Evolutionary conservation across 257 asterid species (phyloP), one percentile per base, ranked within the genome.

Genomic region (Nicotiana paniculata): DNA sequence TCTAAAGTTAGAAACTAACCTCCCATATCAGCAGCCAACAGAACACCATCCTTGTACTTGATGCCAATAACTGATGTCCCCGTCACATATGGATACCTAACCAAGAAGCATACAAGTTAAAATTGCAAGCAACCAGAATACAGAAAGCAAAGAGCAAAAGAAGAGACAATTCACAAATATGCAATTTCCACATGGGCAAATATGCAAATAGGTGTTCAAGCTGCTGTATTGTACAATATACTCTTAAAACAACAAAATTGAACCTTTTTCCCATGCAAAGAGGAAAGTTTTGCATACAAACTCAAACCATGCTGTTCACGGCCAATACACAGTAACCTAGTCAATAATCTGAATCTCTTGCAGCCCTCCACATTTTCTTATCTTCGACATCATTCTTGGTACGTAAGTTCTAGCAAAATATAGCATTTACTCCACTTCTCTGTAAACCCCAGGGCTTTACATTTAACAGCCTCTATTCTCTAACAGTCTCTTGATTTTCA

Each of bases 21-120:
- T 95, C 99, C 99, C 97, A 93, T 92, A 84, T 93, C 98, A 84
- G 97, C 92, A 75, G 91, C 97, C 90, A 95, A 64, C 67, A 95
- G 93, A 84, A 93, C 89, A 58, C 98, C 99, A 90, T 95, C 97
- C 88, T 92, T 95, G 89, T 88, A 95, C 88, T 95, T 95, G 79
- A 95, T 89, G 81, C 96, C 99, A 68, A 93, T 78, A 84, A 93
- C 97, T 39, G 97, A 95, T 0, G 99, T 91, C 62, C 97, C 99
- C 0, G 97, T 95, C 80, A 93, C 97, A 87, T 91, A 91, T 1
- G 99, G 97, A 81, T 82, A 82, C 90, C 97, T 95, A 83, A 70
- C 66, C 74, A 64, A 80, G 80, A 72, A 76, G 33, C 54, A 82
- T 16, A 16, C 54, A 76, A 24, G 61, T 84, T 28, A 86, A 21